Evolutionary conservation across 208 protist genomes (phyloP).

Genomic region (Naegleria lovaniensis): DNA sequence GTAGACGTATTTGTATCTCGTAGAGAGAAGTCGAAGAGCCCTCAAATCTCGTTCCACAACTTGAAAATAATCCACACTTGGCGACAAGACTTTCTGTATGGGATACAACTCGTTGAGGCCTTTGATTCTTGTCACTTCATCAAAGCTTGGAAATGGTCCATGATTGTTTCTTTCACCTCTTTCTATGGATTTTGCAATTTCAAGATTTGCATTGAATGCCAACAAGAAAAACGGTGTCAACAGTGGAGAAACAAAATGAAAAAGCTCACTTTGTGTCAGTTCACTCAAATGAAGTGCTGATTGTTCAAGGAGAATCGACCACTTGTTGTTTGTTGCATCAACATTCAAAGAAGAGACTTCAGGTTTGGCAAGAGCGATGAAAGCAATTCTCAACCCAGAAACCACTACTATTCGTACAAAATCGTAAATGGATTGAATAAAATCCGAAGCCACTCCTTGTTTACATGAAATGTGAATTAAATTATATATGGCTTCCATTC

Average conservation of each 20-base stretch:
- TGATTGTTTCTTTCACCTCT: not conserved
- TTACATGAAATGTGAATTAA: not conserved
- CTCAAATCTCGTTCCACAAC: not conserved
- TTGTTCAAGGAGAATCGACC: not conserved
- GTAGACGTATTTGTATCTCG: not conserved
- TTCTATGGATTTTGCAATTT: not conserved
- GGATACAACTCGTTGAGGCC: not conserved
- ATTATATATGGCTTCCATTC: not conserved
- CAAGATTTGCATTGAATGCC: not conserved
- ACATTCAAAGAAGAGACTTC: not conserved
- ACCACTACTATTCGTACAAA: not conserved
- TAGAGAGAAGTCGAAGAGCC: not conserved
- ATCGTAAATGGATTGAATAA: not conserved
- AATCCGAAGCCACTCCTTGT: not conserved
- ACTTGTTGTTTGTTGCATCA: not conserved
- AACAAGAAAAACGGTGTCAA: not conserved
- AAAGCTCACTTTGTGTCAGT: not conserved
- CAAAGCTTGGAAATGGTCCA: not conserved
- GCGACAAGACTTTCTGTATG: not conserved
- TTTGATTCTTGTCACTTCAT: not conserved
- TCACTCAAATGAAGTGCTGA: not conserved
- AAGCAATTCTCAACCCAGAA: not conserved
- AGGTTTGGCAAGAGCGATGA: not conserved
- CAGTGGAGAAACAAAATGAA: not conserved
- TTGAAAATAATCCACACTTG: not conserved